phyloP scores from a whole-genome alignment of 257 asterid genomes.

The Solanum appendiculatum region DNA sequence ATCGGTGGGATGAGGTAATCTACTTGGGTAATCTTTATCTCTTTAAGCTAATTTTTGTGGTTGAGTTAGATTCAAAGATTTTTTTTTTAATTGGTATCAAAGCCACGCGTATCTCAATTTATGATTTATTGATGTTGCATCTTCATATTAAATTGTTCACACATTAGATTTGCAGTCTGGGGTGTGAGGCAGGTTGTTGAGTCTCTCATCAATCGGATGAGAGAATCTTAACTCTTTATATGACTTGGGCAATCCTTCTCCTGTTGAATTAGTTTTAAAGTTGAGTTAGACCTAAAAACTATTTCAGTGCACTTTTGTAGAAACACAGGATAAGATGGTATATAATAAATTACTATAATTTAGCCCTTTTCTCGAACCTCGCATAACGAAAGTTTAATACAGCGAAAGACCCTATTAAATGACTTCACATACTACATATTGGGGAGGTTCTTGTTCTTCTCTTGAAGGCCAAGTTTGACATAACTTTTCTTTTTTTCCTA shows the following conservation, averaged over 20 bases:
- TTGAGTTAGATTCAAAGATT: background rate
- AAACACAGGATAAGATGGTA: background rate
- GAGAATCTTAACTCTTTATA: too few species aligned
- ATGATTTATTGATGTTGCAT: background rate
- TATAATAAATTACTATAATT: too few species aligned
- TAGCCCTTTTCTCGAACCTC: background rate
- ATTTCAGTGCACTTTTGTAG: background rate
- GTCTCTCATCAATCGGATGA: background rate
- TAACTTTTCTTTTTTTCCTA: background rate
- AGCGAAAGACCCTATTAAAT: background rate
- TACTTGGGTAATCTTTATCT: background rate
- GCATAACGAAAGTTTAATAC: background rate
- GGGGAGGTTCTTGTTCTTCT: constrained; percentile 72
- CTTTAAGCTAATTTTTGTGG: background rate
- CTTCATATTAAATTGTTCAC: background rate
- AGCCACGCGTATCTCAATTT: background rate
- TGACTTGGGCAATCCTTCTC: rapidly evolving
- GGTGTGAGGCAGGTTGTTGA: background rate
- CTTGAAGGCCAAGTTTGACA: constrained; percentile 70
- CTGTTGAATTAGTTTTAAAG: background rate
- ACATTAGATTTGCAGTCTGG: rapidly evolving
- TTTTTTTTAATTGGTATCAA: background rate
- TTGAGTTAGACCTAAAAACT: too few species aligned
- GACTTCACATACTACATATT: constrained; percentile 12
- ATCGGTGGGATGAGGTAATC: background rate